A percentile compares a stretch with the other conserved stretches of the same genome.
Conservation (phyloP, 176 grass and related monocot genomes). For the Elymus sibiricus region DNA sequence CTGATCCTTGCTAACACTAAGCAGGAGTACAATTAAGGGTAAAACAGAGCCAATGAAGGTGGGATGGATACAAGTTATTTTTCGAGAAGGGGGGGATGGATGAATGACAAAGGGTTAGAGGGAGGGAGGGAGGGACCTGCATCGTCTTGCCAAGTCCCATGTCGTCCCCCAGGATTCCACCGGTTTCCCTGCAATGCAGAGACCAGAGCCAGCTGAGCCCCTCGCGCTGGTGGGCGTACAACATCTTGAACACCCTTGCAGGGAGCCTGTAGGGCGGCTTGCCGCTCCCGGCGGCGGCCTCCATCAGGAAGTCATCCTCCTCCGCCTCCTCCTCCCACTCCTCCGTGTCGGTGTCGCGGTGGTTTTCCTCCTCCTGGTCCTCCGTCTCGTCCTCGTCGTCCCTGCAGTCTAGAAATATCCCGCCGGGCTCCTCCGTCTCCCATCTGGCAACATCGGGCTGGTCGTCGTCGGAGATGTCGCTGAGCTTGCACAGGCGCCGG, state of each 20-base stretch:
- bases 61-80: background rate
- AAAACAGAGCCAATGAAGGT: background rate
- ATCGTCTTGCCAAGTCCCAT: too few species aligned
- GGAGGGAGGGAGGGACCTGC: constrained; percentile 4
- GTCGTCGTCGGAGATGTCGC: background rate
- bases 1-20: background rate
- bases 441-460: background rate
- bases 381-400: background rate
- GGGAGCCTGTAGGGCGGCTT: too few species aligned
- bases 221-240: too few species aligned
- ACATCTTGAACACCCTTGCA: too few species aligned
- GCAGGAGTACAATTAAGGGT: background rate
- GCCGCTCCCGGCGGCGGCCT: constrained; percentile 18
- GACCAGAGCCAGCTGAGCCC: too few species aligned
- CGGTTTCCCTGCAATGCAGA: too few species aligned
- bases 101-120: background rate
- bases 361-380: background rate
- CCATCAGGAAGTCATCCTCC: constrained; percentile 46
- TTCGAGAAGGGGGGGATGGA: too few species aligned
- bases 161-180: too few species aligned
- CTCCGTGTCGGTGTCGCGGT: background rate
- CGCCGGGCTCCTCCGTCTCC: background rate
- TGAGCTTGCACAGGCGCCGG: background rate
- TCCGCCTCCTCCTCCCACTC: background rate
- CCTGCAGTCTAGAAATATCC: background rate